Conservation (phyloP, 108 stramenopile species). For the Nitzschia palea region DNA sequence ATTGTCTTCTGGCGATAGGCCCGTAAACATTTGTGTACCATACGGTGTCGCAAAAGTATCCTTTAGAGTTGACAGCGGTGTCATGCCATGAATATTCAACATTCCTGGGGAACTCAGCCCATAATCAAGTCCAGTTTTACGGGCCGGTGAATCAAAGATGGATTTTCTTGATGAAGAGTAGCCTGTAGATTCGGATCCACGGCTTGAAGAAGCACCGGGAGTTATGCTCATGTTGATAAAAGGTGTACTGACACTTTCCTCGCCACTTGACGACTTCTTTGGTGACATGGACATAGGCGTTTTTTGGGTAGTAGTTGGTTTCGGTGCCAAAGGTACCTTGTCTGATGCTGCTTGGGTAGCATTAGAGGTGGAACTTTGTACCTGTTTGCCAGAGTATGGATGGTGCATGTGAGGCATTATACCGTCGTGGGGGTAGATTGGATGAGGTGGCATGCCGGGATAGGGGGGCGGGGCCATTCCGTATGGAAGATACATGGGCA, state of each 20-base stretch:
- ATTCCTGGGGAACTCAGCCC: conserved; percentile 24
- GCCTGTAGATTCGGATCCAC: conserved; percentile 1
- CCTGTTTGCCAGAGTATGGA: conserved; percentile 8
- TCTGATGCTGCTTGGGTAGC: background rate
- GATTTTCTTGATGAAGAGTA: conserved; percentile 27
- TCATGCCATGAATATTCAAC: conserved; percentile 46
- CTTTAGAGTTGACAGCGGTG: conserved; percentile 40
- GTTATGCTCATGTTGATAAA: conserved; percentile 7
- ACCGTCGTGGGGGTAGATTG: conserved; percentile 26
- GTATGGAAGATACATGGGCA: conserved; percentile 29
- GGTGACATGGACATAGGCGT: conserved; percentile 11
- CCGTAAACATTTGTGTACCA: conserved; percentile 16
- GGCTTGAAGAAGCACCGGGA: background rate
- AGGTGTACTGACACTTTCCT: background rate
- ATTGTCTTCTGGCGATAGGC: conserved; percentile 39
- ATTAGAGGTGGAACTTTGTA: background rate
- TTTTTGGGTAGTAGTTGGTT: conserved; percentile 4
- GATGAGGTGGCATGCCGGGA: conserved; percentile 35
- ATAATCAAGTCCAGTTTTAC: conserved; percentile 13
- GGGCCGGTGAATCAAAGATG: conserved; percentile 38
- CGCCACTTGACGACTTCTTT: background rate
- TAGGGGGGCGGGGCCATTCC: conserved; percentile 33
- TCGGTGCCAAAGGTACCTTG: conserved; percentile 30
- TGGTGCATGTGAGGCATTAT: conserved; percentile 17
- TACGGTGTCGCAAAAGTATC: conserved; percentile 43